A percentile compares a stretch with the other conserved stretches of the same genome.
Conservation (phyloP, 768 basidiomycete genomes). For the Cystobasidium tubakii region DNA sequence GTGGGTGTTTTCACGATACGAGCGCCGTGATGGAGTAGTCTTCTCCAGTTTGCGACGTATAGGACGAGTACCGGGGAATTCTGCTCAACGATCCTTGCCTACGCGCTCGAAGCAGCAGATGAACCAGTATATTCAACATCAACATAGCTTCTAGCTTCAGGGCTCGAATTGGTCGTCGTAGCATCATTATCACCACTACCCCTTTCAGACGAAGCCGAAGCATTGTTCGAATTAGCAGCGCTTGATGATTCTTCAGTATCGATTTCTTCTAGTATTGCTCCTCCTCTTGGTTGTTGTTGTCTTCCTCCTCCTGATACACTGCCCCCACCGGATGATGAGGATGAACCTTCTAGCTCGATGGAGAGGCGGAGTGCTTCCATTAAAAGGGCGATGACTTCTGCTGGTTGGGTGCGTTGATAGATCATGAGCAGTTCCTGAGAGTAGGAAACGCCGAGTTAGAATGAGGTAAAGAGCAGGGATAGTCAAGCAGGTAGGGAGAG, state of each 20-base stretch:
- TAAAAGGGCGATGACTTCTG: slow-evolving; percentile 50
- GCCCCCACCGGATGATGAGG: not conserved
- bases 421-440: slow-evolving; percentile 91
- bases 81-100: not conserved
- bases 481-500: too few relatives aligned
- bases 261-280: slow-evolving; percentile 23
- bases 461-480: too few relatives aligned
- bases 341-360: slow-evolving; percentile 6
- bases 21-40: too few relatives aligned
- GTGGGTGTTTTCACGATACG: too few relatives aligned
- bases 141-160: slow-evolving; percentile 24
- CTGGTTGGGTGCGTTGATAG: slow-evolving; percentile 83
- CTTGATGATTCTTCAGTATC: slow-evolving; percentile 11
- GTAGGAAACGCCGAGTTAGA: slow-evolving; percentile 48
- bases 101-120: not conserved
- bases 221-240: not conserved
- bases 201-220: not conserved
- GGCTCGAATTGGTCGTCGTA: not conserved
- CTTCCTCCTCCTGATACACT: not conserved
- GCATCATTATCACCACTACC: not conserved
- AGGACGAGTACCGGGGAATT: too few relatives aligned
- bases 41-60: too few relatives aligned
- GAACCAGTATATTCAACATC: slow-evolving; percentile 18
- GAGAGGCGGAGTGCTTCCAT: slow-evolving; percentile 39
- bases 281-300: not conserved